A percentile compares a stretch with the other conserved stretches of the same genome.
Conservation (phyloP, 345 rosid genomes). For the Schrenkiella parvula region DNA sequence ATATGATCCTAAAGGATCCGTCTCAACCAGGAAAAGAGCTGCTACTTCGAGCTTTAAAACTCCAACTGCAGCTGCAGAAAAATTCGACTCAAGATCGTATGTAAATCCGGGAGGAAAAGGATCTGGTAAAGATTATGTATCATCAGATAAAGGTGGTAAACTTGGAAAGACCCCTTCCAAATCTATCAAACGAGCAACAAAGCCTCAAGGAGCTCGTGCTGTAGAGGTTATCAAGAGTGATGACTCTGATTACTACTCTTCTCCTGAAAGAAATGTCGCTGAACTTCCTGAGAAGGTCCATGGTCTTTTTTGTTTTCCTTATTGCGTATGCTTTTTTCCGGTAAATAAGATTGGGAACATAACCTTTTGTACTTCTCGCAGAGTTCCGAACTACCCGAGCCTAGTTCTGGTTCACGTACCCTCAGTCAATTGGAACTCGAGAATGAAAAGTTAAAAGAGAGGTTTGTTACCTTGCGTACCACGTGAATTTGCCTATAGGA, state of each 20-base stretch:
- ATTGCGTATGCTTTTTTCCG: background rate
- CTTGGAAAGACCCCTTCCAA: conserved; percentile 14
- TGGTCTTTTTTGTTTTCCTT: background rate
- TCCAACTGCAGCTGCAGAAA: conserved; percentile 32
- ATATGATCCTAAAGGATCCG: conserved; percentile 20
- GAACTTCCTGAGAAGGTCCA: conserved; percentile 10
- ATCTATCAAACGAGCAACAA: conserved; percentile 33
- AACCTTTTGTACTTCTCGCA: conserved; percentile 15
- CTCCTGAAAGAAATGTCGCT: conserved; percentile 1
- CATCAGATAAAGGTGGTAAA: conserved; percentile 29
- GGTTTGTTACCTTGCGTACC: conserved; percentile 37
- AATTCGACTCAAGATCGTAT: conserved; percentile 22
- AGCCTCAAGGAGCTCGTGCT: conserved; percentile 11
- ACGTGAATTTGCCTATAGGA: background rate
- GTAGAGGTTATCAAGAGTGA: conserved; percentile 14
- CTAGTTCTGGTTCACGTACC: conserved; percentile 23
- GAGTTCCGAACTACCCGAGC: conserved; percentile 26
- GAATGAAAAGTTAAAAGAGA: conserved; percentile 49
- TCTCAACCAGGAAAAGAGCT: conserved; percentile 33
- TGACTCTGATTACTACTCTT: background rate
- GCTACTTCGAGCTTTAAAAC: conserved; percentile 11
- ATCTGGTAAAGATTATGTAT: background rate
- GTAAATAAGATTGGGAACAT: background rate
- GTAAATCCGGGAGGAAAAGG: conserved; percentile 27
- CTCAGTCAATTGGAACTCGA: conserved; percentile 52